Conservation (phyloP, 1,284 basidiomycete species). For the Pyrrhoderma lamaoense region DNA sequence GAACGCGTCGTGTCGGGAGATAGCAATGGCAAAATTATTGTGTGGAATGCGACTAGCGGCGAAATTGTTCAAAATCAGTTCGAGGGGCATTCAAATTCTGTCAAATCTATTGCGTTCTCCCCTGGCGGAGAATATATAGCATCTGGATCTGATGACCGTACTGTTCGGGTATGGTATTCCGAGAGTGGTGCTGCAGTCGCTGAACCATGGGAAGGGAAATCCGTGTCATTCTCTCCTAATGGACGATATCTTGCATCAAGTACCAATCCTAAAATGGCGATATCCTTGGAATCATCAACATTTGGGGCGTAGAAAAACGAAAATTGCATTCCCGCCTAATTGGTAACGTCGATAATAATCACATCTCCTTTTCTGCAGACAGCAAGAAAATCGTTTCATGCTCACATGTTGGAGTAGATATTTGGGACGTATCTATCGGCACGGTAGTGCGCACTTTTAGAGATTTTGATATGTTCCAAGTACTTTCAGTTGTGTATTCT, state of each 20-base stretch:
- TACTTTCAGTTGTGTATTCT: neutral
- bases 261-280: no score
- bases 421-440: neutral
- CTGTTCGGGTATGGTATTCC: neutral
- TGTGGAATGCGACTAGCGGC: constrained; percentile 6
- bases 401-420: no score
- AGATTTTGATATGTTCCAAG: neutral
- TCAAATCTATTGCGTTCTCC: constrained; percentile 1
- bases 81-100: no score
- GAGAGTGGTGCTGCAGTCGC: neutral
- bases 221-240: neutral
- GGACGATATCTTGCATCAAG: constrained; percentile 1
- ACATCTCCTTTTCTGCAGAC: neutral
- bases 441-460: neutral
- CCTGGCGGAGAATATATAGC: neutral
- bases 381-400: no score
- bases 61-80: no score
- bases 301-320: neutral
- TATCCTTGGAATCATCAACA: neutral
- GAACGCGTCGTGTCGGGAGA: constrained; percentile 4
- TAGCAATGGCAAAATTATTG: neutral
- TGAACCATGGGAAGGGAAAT: neutral
- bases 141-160: neutral
- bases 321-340: neutral
- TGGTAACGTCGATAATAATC: neutral